phyloP scores from a whole-genome alignment of 208 protist genomes.

The Trypanosoma scelopori region DNA sequence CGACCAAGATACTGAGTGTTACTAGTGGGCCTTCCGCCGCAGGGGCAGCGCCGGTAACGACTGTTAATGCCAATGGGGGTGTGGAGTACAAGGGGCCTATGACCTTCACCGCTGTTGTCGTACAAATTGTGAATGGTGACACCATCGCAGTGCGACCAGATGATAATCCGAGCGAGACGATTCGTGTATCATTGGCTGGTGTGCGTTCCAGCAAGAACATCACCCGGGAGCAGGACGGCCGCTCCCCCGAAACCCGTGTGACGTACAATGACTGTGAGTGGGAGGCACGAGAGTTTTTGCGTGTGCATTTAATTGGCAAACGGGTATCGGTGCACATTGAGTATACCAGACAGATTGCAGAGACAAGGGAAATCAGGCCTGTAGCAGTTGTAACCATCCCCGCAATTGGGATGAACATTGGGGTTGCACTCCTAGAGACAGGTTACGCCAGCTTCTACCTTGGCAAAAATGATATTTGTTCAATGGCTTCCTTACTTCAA shows the following conservation, averaged over 20 bases:
- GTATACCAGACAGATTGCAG: slow-evolving; percentile 76
- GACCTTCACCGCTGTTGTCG: slow-evolving; percentile 59
- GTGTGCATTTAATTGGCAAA: slow-evolving; percentile 74
- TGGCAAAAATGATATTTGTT: slow-evolving; percentile 71
- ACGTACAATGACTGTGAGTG: slow-evolving; percentile 88
- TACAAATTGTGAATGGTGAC: slow-evolving; percentile 85
- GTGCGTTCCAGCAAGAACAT: slow-evolving; percentile 84
- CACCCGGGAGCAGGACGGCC: slow-evolving; percentile 74
- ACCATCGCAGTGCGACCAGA: slow-evolving; percentile 75
- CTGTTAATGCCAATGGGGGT: slow-evolving; percentile 43
- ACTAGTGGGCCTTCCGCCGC: slow-evolving; percentile 19
- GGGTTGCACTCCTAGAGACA: slow-evolving; percentile 66
- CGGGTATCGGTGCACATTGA: slow-evolving; percentile 78
- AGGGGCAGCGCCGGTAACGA: slow-evolving; percentile 33
- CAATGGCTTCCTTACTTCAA: slow-evolving; percentile 54
- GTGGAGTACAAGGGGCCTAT: slow-evolving; percentile 61
- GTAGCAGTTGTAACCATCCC: slow-evolving; percentile 54
- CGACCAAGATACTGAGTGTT: slow-evolving; percentile 5
- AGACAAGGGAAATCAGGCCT: slow-evolving; percentile 81
- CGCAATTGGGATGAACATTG: slow-evolving; percentile 72
- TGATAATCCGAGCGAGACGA: slow-evolving; percentile 32
- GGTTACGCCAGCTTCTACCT: slow-evolving; percentile 85
- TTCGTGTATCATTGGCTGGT: slow-evolving; percentile 77
- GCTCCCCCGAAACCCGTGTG: slow-evolving; percentile 74
- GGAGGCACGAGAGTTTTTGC: slow-evolving; percentile 87